These are phyloP conservation scores for fission yeast (Schizosaccharomyces pombe) DNA, from an alignment of 805 yeast genomes.

Conservation along the genomic window DNA sequence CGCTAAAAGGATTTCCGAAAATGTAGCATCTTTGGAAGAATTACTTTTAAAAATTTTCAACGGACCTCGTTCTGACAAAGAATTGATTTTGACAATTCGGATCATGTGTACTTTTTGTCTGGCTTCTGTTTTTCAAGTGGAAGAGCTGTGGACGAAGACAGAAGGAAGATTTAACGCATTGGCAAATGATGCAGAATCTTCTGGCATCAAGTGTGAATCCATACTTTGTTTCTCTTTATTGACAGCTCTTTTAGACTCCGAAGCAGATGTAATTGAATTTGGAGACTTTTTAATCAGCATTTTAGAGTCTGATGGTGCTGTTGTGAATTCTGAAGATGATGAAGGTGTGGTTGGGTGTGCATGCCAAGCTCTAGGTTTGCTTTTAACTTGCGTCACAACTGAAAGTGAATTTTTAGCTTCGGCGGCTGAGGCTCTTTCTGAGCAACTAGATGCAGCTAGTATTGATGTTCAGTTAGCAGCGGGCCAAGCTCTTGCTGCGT, in stretches of 20 bases:
- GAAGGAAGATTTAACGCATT: background rate
- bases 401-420: background rate
- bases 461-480: background rate
- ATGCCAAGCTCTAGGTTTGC: background rate
- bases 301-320: constrained; percentile 4
- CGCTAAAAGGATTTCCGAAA: background rate
- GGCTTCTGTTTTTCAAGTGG: background rate
- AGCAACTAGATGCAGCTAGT: background rate
- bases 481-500: background rate
- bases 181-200: background rate
- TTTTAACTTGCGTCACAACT: background rate
- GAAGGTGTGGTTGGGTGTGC: background rate
- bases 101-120: background rate
- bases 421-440: background rate
- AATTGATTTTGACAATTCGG: background rate
- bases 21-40: background rate
- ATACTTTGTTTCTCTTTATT: background rate
- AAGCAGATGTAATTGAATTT: background rate
- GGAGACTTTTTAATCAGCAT: background rate
- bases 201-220: background rate
- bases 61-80: background rate
- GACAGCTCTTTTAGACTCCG: background rate
- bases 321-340: background rate
- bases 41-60: background rate
- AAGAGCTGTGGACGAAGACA: background rate